Percentiles rank a stretch among this genome's conserved stretches.
Evolutionary conservation across 129 eudicot species (phyloP).

Genomic region (Centella asiatica): DNA sequence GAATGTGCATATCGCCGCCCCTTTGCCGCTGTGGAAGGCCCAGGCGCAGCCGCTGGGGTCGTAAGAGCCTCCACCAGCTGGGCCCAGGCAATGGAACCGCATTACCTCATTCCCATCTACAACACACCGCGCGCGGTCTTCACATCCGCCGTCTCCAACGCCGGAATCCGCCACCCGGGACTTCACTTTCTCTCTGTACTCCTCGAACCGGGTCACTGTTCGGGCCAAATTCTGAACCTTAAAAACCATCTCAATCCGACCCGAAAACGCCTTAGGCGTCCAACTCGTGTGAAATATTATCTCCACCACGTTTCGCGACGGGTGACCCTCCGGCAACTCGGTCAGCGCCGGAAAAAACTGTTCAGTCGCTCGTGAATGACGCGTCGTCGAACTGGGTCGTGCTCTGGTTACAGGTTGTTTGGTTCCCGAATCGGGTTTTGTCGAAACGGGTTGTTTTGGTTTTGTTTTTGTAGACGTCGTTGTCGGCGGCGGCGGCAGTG

Average conservation of each 20-base stretch:
- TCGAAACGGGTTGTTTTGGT: conserved; percentile 21
- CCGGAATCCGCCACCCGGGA: conserved; percentile 21
- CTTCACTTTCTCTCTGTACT: conserved; percentile 60
- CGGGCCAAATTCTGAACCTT: conserved; percentile 74
- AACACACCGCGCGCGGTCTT: conserved; percentile 75
- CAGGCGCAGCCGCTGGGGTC: conserved; percentile 47
- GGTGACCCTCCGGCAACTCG: conserved; percentile 79
- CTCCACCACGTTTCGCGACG: conserved; percentile 91
- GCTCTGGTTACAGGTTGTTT: conserved; percentile 13
- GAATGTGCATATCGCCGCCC: conserved; percentile 56
- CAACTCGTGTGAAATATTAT: conserved; percentile 88
- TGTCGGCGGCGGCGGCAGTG: conserved; percentile 12
- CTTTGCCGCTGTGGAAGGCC: conserved; percentile 41
- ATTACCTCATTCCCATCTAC: conserved; percentile 98
- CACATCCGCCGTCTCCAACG: conserved; percentile 19
- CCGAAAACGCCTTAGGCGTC: conserved; percentile 59
- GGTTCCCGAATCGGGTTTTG: conserved; percentile 31
- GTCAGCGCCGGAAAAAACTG: conserved; percentile 59
- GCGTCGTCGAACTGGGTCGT: conserved; percentile 18
- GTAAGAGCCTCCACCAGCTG: conserved; percentile 45
- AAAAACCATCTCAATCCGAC: conserved; percentile 82
- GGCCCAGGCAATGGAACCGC: conserved; percentile 86
- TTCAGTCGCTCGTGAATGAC: conserved; percentile 29
- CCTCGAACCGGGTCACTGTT: conserved; percentile 79
- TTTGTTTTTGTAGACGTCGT: neutral